A percentile compares a stretch with the other conserved stretches of the same genome.
phyloP scores from a whole-genome alignment of 2,329 filamentous ascomycete genomes.

The Cladosporium austrohemisphaericum region DNA sequence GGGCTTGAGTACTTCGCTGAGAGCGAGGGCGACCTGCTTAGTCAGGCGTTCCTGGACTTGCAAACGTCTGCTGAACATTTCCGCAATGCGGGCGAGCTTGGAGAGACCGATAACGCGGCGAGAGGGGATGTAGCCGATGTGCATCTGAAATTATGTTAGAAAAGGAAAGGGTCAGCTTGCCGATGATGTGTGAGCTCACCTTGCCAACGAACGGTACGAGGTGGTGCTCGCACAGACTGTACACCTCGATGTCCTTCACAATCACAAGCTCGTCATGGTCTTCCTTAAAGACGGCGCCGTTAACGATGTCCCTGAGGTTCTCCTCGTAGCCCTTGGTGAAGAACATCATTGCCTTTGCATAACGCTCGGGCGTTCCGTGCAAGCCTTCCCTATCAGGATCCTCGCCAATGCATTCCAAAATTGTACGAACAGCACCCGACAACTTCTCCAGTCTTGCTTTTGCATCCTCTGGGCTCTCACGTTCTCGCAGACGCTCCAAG shows the following conservation, averaged over 20 bases:
- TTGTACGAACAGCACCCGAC: slow-evolving; percentile 60
- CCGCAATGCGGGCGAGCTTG: slow-evolving; percentile 90
- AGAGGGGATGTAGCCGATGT: slow-evolving; percentile 95
- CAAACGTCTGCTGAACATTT: slow-evolving; percentile 90
- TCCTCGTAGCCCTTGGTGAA: slow-evolving; percentile 97
- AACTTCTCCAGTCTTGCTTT: slow-evolving; percentile 57
- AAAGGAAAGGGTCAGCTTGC: background rate
- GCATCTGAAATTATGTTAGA: slow-evolving; percentile 63
- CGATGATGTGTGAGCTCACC: slow-evolving; percentile 47
- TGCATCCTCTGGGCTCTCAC: slow-evolving; percentile 52
- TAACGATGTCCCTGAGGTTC: slow-evolving; percentile 87
- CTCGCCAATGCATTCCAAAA: slow-evolving; percentile 63
- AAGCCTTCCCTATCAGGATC: slow-evolving; percentile 63
- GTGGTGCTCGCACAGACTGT: slow-evolving; percentile 93
- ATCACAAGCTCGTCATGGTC: slow-evolving; percentile 97
- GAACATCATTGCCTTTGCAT: slow-evolving; percentile 92
- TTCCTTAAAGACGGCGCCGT: slow-evolving; percentile 91
- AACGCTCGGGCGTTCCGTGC: slow-evolving; percentile 70
- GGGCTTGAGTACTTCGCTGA: slow-evolving; percentile 88
- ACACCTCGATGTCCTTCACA: slow-evolving; percentile 95
- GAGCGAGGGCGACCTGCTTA: slow-evolving; percentile 89
- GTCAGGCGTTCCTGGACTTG: slow-evolving; percentile 97
- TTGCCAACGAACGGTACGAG: slow-evolving; percentile 95
- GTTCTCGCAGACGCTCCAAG: slow-evolving; percentile 28
- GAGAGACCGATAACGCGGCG: slow-evolving; percentile 90